A percentile compares a stretch with the other conserved stretches of the same genome.
phyloP scores from a whole-genome alignment of 2,329 filamentous ascomycete genomes.

The Neospermospora avenae region DNA sequence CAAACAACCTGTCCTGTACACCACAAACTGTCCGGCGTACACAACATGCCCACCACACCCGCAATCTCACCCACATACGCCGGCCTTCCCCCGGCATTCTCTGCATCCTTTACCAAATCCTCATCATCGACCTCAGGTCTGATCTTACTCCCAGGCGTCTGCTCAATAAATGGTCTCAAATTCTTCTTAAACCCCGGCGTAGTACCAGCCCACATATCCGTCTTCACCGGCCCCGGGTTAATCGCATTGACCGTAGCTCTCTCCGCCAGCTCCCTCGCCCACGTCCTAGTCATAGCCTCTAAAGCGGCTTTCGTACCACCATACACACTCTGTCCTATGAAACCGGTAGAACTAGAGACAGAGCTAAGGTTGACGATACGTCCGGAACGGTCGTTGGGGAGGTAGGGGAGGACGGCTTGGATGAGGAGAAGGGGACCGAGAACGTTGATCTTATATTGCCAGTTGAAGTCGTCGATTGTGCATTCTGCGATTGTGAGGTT shows the following conservation, averaged over 20 bases:
- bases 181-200: slow-evolving; percentile 54
- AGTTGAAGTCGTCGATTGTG: slow-evolving; percentile 61
- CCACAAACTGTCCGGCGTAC: slow-evolving; percentile 68
- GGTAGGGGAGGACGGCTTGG: slow-evolving; percentile 66
- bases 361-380: slow-evolving; percentile 61
- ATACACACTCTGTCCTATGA: slow-evolving; percentile 57
- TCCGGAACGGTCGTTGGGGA: slow-evolving; percentile 65
- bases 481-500: slow-evolving; percentile 66
- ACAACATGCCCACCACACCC: slow-evolving; percentile 74
- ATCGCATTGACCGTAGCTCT: slow-evolving; percentile 62
- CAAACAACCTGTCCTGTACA: slow-evolving; percentile 76
- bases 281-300: slow-evolving; percentile 67
- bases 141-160: slow-evolving; percentile 61
- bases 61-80: slow-evolving; percentile 70
- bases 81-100: slow-evolving; percentile 53
- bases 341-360: slow-evolving; percentile 56
- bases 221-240: slow-evolving; percentile 63
- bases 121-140: slow-evolving; percentile 59
- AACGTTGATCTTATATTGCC: slow-evolving; percentile 77
- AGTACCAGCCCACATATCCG: slow-evolving; percentile 62
- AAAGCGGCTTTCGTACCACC: slow-evolving; percentile 65
- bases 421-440: slow-evolving; percentile 75
- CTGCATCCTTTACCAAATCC: slow-evolving; percentile 57
- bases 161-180: slow-evolving; percentile 59
- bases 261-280: slow-evolving; percentile 60